Base-by-base conservation (phyloP, 768 basidiomycete species). In the Boletus sp. region DNA sequence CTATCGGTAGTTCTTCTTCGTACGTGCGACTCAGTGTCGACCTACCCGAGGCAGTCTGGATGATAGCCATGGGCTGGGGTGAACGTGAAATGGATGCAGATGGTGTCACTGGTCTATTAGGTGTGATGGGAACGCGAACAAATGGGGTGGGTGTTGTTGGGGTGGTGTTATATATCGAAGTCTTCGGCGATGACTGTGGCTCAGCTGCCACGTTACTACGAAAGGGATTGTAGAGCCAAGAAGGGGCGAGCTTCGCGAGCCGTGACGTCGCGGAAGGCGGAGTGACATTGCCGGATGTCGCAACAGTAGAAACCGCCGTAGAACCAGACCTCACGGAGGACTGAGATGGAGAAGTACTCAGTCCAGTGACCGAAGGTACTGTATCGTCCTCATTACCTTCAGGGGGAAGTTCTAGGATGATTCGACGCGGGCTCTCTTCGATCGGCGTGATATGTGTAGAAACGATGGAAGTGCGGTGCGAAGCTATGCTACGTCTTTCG, bases 181-280 rank as follows among this genome's bases (percentile, higher is more conserved):
- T 40, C 3, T 79, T 79, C 1, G 83, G 83, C 58, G 87, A 83
- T 41, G 45, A 23, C 44, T 68, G 64, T 2, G 86, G 78, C 65
- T 88, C 85, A 58, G 79, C 82, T 7, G 79, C 38, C 56, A 47
- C 75, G 1, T 75, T 79, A 54, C 79, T 83, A 33, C 87, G 76
- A 68, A 92, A 91, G 6, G 85, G 80, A 62, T 84, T 88, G 69
- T 90, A 86, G 11, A 91, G 70, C 90, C 90, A 91, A n/a, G 85
- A 78, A 2, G 88, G 81, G 1, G 88, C 75, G 38, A 89, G 76
- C 62, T 83, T 88, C 2, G 87, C 83, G 11, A 71, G 65, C 27
- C 77, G 78, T 7, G 67, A 63, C 39, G 72, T 61, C 21, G 64
- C 60, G 21, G 74, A 58, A 38, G 69, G 66, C 21, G 64, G 65